These are phyloP conservation scores for Cercospora sp. DNA, from an alignment of 2,329 filamentous ascomycete genomes.

Conservation along the genomic window DNA sequence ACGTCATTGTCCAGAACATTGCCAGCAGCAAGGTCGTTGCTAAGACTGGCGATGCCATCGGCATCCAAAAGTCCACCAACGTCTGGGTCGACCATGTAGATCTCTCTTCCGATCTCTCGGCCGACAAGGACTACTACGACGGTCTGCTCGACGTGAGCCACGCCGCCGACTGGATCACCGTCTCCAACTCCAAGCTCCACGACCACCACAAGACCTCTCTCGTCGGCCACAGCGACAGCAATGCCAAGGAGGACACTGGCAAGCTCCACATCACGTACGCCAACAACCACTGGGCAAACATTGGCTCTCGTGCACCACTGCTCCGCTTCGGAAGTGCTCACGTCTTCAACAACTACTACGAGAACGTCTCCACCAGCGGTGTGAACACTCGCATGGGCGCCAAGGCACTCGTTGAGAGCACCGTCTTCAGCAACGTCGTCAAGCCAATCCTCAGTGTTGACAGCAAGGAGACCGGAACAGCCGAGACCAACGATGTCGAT, in stretches of 20 bases:
- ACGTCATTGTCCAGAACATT: constrained; percentile 61
- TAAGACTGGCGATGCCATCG: constrained; percentile 54
- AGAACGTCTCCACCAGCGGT: constrained; percentile 39
- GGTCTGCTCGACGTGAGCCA: constrained; percentile 66
- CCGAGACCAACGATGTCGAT: constrained; percentile 43
- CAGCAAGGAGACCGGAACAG: constrained; percentile 39
- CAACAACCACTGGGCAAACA: constrained; percentile 66
- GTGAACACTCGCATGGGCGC: constrained; percentile 48
- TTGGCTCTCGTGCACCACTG: constrained; percentile 64
- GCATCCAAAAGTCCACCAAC: constrained; percentile 51
- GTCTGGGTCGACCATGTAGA: constrained; percentile 70
- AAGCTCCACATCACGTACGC: constrained; percentile 65
- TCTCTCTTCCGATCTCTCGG: constrained; percentile 59
- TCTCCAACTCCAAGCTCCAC: constrained; percentile 52
- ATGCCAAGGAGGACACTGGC: constrained; percentile 60
- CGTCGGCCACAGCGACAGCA: constrained; percentile 62
- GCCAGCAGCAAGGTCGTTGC: constrained; percentile 53
- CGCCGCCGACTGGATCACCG: constrained; percentile 62
- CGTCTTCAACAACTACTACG: constrained; percentile 57
- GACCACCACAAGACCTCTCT: constrained; percentile 65
- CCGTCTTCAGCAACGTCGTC: constrained; percentile 40
- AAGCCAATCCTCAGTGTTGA: constrained; percentile 42
- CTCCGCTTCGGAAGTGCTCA: constrained; percentile 68
- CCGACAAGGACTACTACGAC: constrained; percentile 69
- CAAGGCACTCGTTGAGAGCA: constrained; percentile 47